Conservation (phyloP, 1,284 basidiomycete species). For the Phenoliferia sp. region DNA sequence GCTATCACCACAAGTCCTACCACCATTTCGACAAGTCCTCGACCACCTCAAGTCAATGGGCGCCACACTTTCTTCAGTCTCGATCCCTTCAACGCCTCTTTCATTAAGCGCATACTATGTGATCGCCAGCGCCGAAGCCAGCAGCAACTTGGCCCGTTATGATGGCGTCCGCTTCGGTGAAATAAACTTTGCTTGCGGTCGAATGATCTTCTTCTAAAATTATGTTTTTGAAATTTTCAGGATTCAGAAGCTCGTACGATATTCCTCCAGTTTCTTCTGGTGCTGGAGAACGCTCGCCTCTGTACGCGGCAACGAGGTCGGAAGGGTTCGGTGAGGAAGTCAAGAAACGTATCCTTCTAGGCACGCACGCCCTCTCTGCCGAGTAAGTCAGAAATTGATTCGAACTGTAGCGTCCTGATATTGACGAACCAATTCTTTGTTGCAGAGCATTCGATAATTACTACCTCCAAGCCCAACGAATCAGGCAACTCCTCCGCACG, state of each 20-base stretch:
- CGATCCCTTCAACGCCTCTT: conserved; percentile 68
- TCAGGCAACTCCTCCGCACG: conserved; percentile 63
- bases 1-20: conserved; percentile 52
- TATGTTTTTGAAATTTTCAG: not conserved
- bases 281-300: conserved; percentile 6
- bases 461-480: conserved; percentile 82
- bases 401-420: no score
- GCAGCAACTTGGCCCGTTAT: conserved; percentile 85
- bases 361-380: conserved; percentile 85
- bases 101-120: conserved; percentile 93
- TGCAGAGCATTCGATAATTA: conserved; percentile 90
- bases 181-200: conserved; percentile 27
- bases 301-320: conserved; percentile 46
- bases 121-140: conserved; percentile 87
- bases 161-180: conserved; percentile 67
- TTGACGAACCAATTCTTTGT: no score
- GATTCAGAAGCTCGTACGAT: conserved; percentile 2
- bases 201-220: not conserved
- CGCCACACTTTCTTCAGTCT: conserved; percentile 66
- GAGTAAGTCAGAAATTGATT: no score
- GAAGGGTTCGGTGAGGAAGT: conserved; percentile 78
- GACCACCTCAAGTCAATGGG: conserved; percentile 55
- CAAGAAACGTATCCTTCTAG: conserved; percentile 79
- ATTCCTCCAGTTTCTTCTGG: not conserved
- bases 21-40: conserved; percentile 53